These are phyloP conservation scores for Eucalyptus globulus DNA, from an alignment of 345 rosid genomes.

Conservation along the genomic window DNA sequence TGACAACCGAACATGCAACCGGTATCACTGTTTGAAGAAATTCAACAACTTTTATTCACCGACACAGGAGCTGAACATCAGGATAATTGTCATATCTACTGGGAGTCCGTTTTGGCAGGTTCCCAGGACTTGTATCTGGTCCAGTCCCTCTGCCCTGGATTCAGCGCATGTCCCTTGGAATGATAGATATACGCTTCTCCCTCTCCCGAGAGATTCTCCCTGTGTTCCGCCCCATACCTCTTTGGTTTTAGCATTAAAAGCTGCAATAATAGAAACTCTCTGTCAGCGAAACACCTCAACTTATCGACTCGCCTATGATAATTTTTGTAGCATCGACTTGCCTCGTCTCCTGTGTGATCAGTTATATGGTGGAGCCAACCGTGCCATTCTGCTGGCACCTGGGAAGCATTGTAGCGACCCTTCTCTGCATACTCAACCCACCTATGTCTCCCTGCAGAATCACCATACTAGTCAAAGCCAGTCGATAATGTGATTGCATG, in stretches of 20 bases:
- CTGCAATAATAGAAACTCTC: slow-evolving; percentile 20
- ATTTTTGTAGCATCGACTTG: neutral
- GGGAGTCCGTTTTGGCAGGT: slow-evolving; percentile 44
- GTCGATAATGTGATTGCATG: neutral
- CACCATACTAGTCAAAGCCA: neutral
- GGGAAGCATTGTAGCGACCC: slow-evolving; percentile 86
- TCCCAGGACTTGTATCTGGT: slow-evolving; percentile 91
- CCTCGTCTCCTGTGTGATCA: slow-evolving; percentile 97
- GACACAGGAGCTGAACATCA: neutral
- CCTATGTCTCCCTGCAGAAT: slow-evolving; percentile 67
- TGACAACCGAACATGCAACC: neutral
- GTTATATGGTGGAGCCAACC: slow-evolving; percentile 94
- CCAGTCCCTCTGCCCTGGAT: slow-evolving; percentile 94
- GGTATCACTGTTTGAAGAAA: neutral
- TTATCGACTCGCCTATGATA: neutral
- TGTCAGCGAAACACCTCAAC: neutral
- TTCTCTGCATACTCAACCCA: slow-evolving; percentile 94
- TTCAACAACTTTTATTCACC: neutral
- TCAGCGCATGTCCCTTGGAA: slow-evolving; percentile 89
- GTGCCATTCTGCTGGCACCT: slow-evolving; percentile 99
- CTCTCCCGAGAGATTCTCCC: slow-evolving; percentile 82
- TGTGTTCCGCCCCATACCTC: slow-evolving; percentile 87
- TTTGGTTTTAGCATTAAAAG: slow-evolving; percentile 83
- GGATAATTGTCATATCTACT: neutral
- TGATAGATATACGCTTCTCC: slow-evolving; percentile 79